Evolutionary conservation across 495 filamentous ascomycete genomes (phyloP).

Genomic region (Penicillium psychrofluorescens): DNA sequence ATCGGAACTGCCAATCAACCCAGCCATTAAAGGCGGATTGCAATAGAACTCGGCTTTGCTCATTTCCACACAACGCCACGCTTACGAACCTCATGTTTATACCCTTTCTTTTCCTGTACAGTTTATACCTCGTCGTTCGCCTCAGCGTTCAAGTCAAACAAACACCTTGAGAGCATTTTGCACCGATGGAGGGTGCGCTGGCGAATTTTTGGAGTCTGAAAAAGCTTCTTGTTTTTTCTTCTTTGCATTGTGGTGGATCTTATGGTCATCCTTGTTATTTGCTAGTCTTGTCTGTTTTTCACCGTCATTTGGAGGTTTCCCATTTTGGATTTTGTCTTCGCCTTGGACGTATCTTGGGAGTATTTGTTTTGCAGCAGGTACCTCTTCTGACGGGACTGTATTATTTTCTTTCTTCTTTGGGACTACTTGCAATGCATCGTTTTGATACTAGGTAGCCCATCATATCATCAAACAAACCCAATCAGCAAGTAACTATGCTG

Average conservation of each 20-base stretch:
- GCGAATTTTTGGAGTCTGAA: constrained; percentile 18
- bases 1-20: constrained; percentile 32
- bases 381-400: constrained; percentile 24
- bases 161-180: constrained; percentile 14
- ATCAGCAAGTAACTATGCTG: not conserved
- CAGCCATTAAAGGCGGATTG: constrained; percentile 10
- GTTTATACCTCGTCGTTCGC: constrained; percentile 17
- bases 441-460: constrained; percentile 1
- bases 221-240: constrained; percentile 18
- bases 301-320: not conserved
- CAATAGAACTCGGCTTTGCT: too few relatives aligned
- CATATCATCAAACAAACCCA: not conserved
- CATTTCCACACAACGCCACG: too few relatives aligned
- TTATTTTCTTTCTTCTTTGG: constrained; percentile 18
- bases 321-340: constrained; percentile 2
- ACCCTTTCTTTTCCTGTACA: constrained; percentile 9
- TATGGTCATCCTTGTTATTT: constrained; percentile 3
- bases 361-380: not conserved
- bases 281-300: not conserved
- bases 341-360: too few relatives aligned
- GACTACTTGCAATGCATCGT: constrained; percentile 12
- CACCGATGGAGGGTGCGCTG: constrained; percentile 14
- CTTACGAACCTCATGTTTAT: too few relatives aligned
- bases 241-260: constrained; percentile 12
- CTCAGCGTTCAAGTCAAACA: constrained; percentile 10